Base-by-base conservation (phyloP, 495 filamentous ascomycete genomes). In the Aspergillus egyptiacus region DNA sequence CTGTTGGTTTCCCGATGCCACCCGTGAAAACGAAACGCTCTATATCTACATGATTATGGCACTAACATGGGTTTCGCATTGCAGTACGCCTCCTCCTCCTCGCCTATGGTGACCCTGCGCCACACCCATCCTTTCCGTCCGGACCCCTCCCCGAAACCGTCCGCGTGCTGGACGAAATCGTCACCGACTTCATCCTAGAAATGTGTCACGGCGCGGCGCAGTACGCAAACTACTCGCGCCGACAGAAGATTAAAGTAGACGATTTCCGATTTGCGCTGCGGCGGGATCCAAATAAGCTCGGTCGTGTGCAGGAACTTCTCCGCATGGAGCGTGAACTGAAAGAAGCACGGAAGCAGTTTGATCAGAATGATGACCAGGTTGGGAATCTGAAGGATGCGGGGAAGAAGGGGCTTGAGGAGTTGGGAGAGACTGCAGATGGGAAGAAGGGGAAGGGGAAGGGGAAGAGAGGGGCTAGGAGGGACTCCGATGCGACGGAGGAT, bases 201-300 rank as follows among this genome's bases (percentile, higher is more conserved):
- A 77, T 93, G 49, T 90, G 86, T 73, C 93, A 96, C 74, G 84
- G 86, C 43, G 91, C 93, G 5, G 83, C 86, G 20, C 79, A 84
- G 18, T 81, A 81, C 54, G 93, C 93, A 1, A 81, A 84, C 58
- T 82, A 93, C 64, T 80, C 85, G 2, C 82, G 88, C 3, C 82
- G 93, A 6, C 86, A 91, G 58, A 98, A 98, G 69, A 87, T 96
- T 70, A 98, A 98, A 61, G 86, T 95, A 48, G 93, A 98, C 54
- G 93, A 98, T 64, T 95, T 97, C 73, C 87, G 91, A 60, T 97
- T 93, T 60, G 87, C 87, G 24, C 79, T 96, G 44, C 81, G 94
- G 25, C 79, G 83, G 27, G 93, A 96, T 58, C 82, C 86, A 18
- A 71, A 78, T 56, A 90, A 93, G 63, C 77, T 96, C 37, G 93